A percentile compares a stretch with the other conserved stretches of the same genome.
phyloP scores from a whole-genome alignment of 2,329 filamentous ascomycete genomes.

The Aciculosporium take region DNA sequence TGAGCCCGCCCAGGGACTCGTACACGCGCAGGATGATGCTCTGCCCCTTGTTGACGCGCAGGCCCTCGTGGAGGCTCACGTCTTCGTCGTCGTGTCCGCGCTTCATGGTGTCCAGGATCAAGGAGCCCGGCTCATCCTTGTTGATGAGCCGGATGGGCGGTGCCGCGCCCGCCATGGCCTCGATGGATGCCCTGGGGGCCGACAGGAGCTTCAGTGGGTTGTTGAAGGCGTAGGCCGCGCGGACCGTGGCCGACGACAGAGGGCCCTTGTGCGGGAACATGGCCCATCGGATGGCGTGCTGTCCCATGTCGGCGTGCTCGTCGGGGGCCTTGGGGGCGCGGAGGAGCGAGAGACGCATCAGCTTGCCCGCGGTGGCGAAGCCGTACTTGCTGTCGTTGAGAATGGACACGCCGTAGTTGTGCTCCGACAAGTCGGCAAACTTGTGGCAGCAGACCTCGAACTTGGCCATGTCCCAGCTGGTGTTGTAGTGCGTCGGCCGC shows the following conservation, averaged over 20 bases:
- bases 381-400: slow-evolving; percentile 95
- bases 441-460: slow-evolving; percentile 96
- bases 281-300: slow-evolving; percentile 75
- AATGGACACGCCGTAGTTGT: slow-evolving; percentile 80
- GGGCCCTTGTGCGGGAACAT: slow-evolving; percentile 71
- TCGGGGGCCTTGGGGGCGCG: slow-evolving; percentile 87
- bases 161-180: slow-evolving; percentile 14
- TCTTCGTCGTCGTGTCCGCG: slow-evolving; percentile 81
- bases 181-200: slow-evolving; percentile 14
- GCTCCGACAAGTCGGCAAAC: slow-evolving; percentile 80
- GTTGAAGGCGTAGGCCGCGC: slow-evolving; percentile 82
- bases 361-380: slow-evolving; percentile 75
- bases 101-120: slow-evolving; percentile 84
- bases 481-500: slow-evolving; percentile 95
- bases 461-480: slow-evolving; percentile 92
- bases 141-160: slow-evolving; percentile 58
- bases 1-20: slow-evolving; percentile 73
- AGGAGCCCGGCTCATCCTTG: slow-evolving; percentile 34
- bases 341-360: slow-evolving; percentile 80
- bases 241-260: slow-evolving; percentile 59
- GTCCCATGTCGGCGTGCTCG: slow-evolving; percentile 85
- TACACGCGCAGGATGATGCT: slow-evolving; percentile 78
- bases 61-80: slow-evolving; percentile 43
- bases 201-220: slow-evolving; percentile 45
- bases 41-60: slow-evolving; percentile 53